A percentile compares a stretch with the other conserved stretches of the same genome.
Evolutionary conservation across 2,329 filamentous ascomycete genomes (phyloP).

Genomic region (Talaromyces rugulosus): DNA sequence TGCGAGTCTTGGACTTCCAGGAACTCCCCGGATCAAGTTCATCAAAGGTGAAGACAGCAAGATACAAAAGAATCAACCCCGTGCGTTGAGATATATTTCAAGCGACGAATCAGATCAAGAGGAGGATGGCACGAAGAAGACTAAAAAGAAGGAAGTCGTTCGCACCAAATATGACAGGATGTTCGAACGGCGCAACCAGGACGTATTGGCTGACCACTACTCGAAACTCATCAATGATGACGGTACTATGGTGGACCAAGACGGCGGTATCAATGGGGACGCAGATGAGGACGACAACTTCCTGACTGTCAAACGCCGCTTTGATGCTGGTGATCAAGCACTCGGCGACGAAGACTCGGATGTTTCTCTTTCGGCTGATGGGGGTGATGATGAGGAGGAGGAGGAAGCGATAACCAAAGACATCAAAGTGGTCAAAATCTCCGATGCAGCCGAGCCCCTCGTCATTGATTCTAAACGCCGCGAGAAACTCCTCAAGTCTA

Average conservation of each 20-base stretch:
- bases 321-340: slow-evolving; percentile 64
- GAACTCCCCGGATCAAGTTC: slow-evolving; percentile 89
- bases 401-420: neutral
- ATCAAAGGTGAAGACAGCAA: slow-evolving; percentile 86
- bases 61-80: slow-evolving; percentile 78
- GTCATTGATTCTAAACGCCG: slow-evolving; percentile 91
- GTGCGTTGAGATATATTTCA: slow-evolving; percentile 55
- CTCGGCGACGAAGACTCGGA: slow-evolving; percentile 18
- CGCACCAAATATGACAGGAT: slow-evolving; percentile 96
- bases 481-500: slow-evolving; percentile 90
- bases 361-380: slow-evolving; percentile 15
- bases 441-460: slow-evolving; percentile 60
- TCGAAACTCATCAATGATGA: slow-evolving; percentile 72
- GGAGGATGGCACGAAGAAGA: slow-evolving; percentile 42
- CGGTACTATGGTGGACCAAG: slow-evolving; percentile 38
- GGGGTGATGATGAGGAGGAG: slow-evolving; percentile 32
- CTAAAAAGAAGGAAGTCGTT: slow-evolving; percentile 66
- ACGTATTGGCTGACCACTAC: slow-evolving; percentile 92
- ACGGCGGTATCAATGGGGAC: slow-evolving; percentile 39
- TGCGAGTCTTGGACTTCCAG: slow-evolving; percentile 78
- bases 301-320: slow-evolving; percentile 82
- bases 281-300: slow-evolving; percentile 74
- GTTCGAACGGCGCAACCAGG: slow-evolving; percentile 96
- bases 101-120: slow-evolving; percentile 51
- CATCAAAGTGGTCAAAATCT: slow-evolving; percentile 46